Percentiles rank a stretch among this genome's conserved stretches.
These are phyloP conservation scores for Psilocybe mexicana DNA, from an alignment of 1,284 basidiomycete genomes.

Conservation along the genomic window DNA sequence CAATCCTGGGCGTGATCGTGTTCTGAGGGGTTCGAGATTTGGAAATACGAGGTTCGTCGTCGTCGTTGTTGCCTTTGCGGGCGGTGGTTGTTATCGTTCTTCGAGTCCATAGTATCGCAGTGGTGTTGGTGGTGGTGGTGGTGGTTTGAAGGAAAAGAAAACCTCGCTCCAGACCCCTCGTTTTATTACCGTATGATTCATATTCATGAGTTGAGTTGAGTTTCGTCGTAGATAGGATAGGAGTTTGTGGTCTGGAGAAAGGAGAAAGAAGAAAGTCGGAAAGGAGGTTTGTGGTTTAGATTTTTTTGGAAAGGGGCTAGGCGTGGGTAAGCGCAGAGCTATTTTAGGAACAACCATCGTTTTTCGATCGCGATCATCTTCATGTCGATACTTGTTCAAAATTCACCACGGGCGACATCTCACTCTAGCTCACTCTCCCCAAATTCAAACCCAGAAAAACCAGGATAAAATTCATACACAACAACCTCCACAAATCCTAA, in stretches of 20 bases:
- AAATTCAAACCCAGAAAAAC: background rate
- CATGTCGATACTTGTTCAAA: too few relatives aligned
- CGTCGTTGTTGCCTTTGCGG: background rate
- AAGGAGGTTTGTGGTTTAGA: background rate
- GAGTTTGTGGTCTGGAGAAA: too few relatives aligned
- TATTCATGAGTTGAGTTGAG: too few relatives aligned
- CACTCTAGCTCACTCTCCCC: too few relatives aligned
- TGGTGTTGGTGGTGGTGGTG: background rate
- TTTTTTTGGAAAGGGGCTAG: background rate
- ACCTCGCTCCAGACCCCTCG: background rate
- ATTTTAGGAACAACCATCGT: too few relatives aligned
- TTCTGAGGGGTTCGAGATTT: background rate
- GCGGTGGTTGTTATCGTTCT: too few relatives aligned
- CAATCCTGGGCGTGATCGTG: background rate
- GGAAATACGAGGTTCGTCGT: background rate
- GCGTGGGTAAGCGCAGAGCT: background rate
- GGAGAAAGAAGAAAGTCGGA: background rate
- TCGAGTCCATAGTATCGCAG: background rate
- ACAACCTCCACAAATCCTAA: constrained; percentile 1
- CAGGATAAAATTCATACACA: background rate
- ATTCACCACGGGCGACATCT: too few relatives aligned
- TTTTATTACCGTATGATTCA: too few relatives aligned
- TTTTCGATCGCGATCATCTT: too few relatives aligned
- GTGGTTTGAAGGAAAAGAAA: background rate
- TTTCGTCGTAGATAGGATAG: too few relatives aligned